Percentiles rank a stretch among this genome's conserved stretches.
Conservation (phyloP, 2,329 filamentous ascomycete species). For the Penicillium thymicola region DNA sequence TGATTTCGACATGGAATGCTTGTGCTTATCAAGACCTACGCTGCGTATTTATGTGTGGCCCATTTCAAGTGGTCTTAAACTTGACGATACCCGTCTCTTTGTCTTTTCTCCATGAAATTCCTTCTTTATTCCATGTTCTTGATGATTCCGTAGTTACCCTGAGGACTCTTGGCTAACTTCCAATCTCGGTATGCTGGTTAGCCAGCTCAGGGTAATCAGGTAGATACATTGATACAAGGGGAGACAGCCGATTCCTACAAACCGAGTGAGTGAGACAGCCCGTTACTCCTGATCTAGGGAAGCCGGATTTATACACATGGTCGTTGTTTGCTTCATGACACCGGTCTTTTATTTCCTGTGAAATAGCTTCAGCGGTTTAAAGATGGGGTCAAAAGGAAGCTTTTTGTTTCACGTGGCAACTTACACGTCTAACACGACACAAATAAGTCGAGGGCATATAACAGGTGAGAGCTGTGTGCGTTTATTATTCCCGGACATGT, state of each 20-base stretch:
- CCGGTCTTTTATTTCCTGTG: neutral
- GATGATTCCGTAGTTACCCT: too few relatives aligned
- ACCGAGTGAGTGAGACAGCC: too few relatives aligned
- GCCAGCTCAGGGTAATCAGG: neutral
- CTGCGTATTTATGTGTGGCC: neutral
- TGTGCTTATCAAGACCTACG: neutral
- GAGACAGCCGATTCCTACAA: too few relatives aligned
- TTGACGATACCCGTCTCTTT: neutral
- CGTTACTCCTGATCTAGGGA: too few relatives aligned
- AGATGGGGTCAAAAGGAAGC: rapidly evolving
- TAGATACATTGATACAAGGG: neutral
- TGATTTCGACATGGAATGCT: neutral
- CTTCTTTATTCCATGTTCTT: neutral
- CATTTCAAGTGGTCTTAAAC: neutral
- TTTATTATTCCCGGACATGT: neutral
- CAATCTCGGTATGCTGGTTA: neutral
- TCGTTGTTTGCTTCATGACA: neutral
- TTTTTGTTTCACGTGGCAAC: too few relatives aligned
- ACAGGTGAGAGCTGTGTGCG: neutral
- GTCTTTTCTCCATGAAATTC: neutral
- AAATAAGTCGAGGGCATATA: neutral
- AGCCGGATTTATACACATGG: neutral
- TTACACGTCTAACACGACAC: neutral
- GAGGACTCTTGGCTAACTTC: neutral
- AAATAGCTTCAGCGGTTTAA: neutral